Evolutionary conservation across 2,329 filamentous ascomycete genomes (phyloP), one percentile per base, ranked within the genome.

Genomic region (Sarocladium kiliense): DNA sequence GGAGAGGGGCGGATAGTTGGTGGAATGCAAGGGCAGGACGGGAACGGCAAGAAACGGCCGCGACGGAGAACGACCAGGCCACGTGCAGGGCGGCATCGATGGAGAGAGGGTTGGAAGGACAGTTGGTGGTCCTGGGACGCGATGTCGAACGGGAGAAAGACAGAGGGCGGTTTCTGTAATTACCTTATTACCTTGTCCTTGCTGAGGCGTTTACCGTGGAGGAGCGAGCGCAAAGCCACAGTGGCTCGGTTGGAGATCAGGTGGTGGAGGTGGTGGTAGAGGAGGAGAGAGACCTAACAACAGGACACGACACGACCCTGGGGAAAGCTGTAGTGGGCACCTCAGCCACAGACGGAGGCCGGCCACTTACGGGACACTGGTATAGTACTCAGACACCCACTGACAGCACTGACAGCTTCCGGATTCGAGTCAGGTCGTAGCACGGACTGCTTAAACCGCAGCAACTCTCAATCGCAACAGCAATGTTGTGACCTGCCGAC

Each of bases 1-100:
- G 39, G 34, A 54, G 18, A 34, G 55, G 41, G 54, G 25, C 27
- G 51, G 32, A 56, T 27, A 32, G 50, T 53, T 34, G 37, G 54
- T 39, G 57, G 26, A 37, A 10, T 26, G 16, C 14, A 6, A 44
- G n/a, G 23, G 18, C 18, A 36, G 26, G 42, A 12, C 56, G 27
- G 39, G 32, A 41, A 47, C 26, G 4, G 54, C 21, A 49, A 27
- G 9, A 18, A 19, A 37, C 11, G 41, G 54, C 41, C 39, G 42
- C 42, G 21, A 55, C 21, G 27, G 16, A 37, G 27, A 49, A 36
- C 26, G 27, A n/a, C 32, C 30, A 34, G 26, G 39, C 23, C 42
- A 32, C 21, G 36, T 11, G 27, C 53, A 44, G 37, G n/a, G 36
- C 27, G 30, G 54, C 54, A 47, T 55, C 26, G 54, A 45, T 55